Base-by-base conservation (phyloP, 2,329 filamentous ascomycete genomes). In the Didymella arachidicola region DNA sequence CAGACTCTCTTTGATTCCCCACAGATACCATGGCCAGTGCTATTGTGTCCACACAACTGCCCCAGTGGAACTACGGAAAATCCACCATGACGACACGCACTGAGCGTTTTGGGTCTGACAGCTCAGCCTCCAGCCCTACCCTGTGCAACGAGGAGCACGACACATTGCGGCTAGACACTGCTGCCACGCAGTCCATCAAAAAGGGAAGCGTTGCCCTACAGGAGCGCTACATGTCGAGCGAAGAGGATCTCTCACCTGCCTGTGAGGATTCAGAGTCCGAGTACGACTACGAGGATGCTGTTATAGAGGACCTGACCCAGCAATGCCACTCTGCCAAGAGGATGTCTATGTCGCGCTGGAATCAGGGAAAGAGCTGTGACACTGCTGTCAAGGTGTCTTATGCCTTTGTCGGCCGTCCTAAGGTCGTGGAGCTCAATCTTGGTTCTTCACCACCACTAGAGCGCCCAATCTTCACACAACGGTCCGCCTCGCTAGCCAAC, bases 11-110 rank as follows among this genome's bases (percentile, higher is more conserved):
- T 45, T 48, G 32, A 49, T 55, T 42, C 49, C 55, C 44, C 52
- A 62, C 61, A 59, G 62, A 56, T 52, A 70, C 39, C 60, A 75
- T 75, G 73, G 71, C 65, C 63, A 65, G 70, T 70, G 61, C 73
- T 47, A 62, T 66, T 19, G 72, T 71, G 16, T 66, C 73, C 44
- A 61, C 72, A 32, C 73, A 77, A 63, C 69, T 77, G 51, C 71
- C 73, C 61, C 74, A 74, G 61, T 78, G 76, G 76, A 60, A 72
- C 43, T 75, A 77, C 61, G 71, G 71, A 19, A 77, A 78, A 59
- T 61, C 72, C 29, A 53, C 66, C 41, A 47, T 68, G 8, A 47
- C 61, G 7, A 64, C 64, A 19, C 73, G 66, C 45, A 62, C 71
- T 7, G 67, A 74, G 41, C 68, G 70, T 30, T 68, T 67, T 44